Conservation (phyloP, 1,139 yeast genomes). For the Geotrichum histeridarum region DNA sequence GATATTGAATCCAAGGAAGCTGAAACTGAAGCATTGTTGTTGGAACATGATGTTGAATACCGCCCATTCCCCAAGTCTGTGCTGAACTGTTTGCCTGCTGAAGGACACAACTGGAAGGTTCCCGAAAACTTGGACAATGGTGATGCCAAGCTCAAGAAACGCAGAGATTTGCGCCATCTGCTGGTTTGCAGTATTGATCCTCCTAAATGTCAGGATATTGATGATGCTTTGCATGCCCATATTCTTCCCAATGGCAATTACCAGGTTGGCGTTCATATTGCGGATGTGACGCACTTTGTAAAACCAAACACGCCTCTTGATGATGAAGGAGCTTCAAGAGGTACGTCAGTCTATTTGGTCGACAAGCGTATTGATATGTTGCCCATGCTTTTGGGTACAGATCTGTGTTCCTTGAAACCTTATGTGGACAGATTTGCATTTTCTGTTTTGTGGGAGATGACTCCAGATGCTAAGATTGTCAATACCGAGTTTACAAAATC, state of each 20-base stretch:
- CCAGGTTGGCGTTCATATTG: conserved; percentile 98
- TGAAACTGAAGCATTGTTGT: conserved; percentile 87
- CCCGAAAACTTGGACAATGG: conserved; percentile 58
- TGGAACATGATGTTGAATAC: conserved; percentile 95
- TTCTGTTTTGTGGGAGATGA: conserved; percentile 93
- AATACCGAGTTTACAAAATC: conserved; percentile 79
- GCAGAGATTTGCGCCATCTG: conserved; percentile 82
- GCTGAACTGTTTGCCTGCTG: conserved; percentile 83
- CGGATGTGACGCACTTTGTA: conserved; percentile 97
- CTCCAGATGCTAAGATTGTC: conserved; percentile 80
- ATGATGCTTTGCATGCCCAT: conserved; percentile 92
- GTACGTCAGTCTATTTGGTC: conserved; percentile 95
- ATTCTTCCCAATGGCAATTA: conserved; percentile 83
- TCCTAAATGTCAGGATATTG: conserved; percentile 97
- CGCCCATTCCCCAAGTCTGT: conserved; percentile 93
- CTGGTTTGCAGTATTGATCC: conserved; percentile 96
- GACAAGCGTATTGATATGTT: conserved; percentile 99
- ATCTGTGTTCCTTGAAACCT: conserved; percentile 90
- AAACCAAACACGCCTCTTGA: conserved; percentile 89
- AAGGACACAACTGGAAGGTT: conserved; percentile 90
- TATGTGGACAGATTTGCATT: conserved; percentile 95
- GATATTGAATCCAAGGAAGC: conserved; percentile 89
- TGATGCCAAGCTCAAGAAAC: conserved; percentile 39
- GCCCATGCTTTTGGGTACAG: conserved; percentile 92
- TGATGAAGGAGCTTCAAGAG: conserved; percentile 93